Evolutionary conservation across 441 rosid species (phyloP), one percentile per base, ranked within the genome.

Genomic region (Iberis amara): DNA sequence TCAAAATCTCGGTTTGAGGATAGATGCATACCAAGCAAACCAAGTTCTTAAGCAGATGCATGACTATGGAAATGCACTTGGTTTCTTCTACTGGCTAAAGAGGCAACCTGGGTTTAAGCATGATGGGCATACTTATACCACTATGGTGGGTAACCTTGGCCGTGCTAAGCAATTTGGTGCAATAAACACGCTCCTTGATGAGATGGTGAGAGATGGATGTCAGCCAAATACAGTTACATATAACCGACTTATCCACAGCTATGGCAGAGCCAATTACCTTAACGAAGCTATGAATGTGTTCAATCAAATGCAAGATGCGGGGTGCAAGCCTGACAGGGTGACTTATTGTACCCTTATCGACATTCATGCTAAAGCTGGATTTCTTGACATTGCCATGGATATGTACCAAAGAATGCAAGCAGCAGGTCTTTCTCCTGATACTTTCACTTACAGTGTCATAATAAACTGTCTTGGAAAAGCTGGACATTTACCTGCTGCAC

Each of bases 381-480:
- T 70, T 73, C 82, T 89, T 23, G 91, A 84, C 66, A 73, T 82
- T 78, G 96, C 94, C 41, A 76, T 89, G 94, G 75, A 78, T 45
- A 74, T 86, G 83, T 82, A 89, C 64, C 72, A 67, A 62, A 81
- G 74, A 68, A 89, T 84, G 94, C 82, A 84, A 40, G 72, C 71
- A 37, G 89, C 74, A 44, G 94, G 94, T 33, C 89, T 82, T 67
- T 79, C 94, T 73, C 94, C 94, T 6, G 94, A 89, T 50, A 84
- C 94, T 47, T 89, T 89, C 60, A 84, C 96, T 40, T 89, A 80
- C 57, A 86, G 96, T 65, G 87, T 84, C 59, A 89, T 89, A 52
- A 89, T 89, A 62, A 89, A 86, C 69, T 89, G 94, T 77, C 97
- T 89, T 18, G 96, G 97, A 44, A 89, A 89, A 76, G 94, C 91